phyloP scores from a whole-genome alignment of 1,284 basidiomycete genomes.

The Leccinum colubrinum region DNA sequence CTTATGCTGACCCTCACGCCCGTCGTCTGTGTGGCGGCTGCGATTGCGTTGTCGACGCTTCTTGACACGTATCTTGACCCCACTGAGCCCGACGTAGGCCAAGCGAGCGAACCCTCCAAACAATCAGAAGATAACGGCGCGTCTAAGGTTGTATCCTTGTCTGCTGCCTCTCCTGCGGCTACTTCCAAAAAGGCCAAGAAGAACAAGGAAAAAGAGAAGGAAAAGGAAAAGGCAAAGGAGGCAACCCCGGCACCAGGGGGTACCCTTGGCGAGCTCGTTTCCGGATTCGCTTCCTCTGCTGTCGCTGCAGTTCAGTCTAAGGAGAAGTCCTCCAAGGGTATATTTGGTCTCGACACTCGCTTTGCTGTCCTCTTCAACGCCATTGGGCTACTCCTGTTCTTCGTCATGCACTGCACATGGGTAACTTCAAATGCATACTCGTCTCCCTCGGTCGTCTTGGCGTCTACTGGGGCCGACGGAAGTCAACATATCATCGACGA shows the following conservation, averaged over 20 bases:
- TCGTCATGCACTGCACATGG: slow-evolving; percentile 96
- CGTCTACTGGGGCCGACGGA: slow-evolving; percentile 81
- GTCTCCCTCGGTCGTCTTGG: slow-evolving; percentile 94
- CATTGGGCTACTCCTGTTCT: slow-evolving; percentile 81
- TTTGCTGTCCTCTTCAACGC: slow-evolving; percentile 76
- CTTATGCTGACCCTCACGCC: slow-evolving; percentile 93
- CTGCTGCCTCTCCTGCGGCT: slow-evolving; percentile 24
- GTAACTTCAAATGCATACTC: slow-evolving; percentile 96
- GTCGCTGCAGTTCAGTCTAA: slow-evolving; percentile 25
- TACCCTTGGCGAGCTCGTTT: slow-evolving; percentile 41
- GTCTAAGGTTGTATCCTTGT: slow-evolving; percentile 27
- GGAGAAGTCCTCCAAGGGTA: slow-evolving; percentile 46
- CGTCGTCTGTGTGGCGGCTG: slow-evolving; percentile 88
- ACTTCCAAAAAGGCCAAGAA: slow-evolving; percentile 68
- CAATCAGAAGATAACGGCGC: slow-evolving; percentile 18
- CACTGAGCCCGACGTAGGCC: slow-evolving; percentile 50
- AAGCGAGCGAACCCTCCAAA: slow-evolving; percentile 32
- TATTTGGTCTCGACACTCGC: slow-evolving; percentile 87
- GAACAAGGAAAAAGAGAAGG: slow-evolving; percentile 41
- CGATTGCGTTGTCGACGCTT: slow-evolving; percentile 87
- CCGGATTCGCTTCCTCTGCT: slow-evolving; percentile 40
- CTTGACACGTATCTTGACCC: slow-evolving; percentile 90
- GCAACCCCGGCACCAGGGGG: slow-evolving; percentile 36
- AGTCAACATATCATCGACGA: slow-evolving; percentile 97
- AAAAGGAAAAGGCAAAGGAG: slow-evolving; percentile 44